A percentile compares a stretch with the other conserved stretches of the same genome.
phyloP scores from a whole-genome alignment of 2,329 filamentous ascomycete genomes.

The Pseudocercospora vitis region DNA sequence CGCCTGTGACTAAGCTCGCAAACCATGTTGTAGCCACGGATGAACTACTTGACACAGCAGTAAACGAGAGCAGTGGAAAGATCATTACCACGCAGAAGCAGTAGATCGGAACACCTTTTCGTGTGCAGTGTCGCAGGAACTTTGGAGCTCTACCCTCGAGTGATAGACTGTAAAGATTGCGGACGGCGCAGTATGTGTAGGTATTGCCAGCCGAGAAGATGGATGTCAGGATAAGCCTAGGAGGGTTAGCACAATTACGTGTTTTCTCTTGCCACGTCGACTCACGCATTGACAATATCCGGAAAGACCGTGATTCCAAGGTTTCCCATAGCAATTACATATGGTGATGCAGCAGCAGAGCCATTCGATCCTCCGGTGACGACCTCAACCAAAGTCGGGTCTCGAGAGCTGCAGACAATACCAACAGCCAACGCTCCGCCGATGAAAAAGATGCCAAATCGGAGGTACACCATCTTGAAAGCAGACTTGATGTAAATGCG shows the following conservation, averaged over 20 bases:
- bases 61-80: conserved; percentile 41
- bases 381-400: conserved; percentile 28
- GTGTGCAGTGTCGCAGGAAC: conserved; percentile 59
- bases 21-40: conserved; percentile 42
- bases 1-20: conserved; percentile 58
- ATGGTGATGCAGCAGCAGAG: conserved; percentile 39
- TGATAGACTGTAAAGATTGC: conserved; percentile 55
- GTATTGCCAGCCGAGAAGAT: conserved; percentile 59
- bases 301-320: conserved; percentile 47
- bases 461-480: conserved; percentile 51
- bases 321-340: conserved; percentile 42
- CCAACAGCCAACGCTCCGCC: conserved; percentile 48
- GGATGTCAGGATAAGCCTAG: conserved; percentile 47
- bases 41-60: conserved; percentile 36
- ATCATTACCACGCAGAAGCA: conserved; percentile 53
- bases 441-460: conserved; percentile 51
- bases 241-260: neutral
- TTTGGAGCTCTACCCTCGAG: conserved; percentile 55
- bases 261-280: neutral
- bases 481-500: conserved; percentile 49
- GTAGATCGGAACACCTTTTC: conserved; percentile 61
- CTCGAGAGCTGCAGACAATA: conserved; percentile 41
- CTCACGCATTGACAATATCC: conserved; percentile 40
- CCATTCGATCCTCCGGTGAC: conserved; percentile 29
- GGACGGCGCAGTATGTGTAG: conserved; percentile 56